These are phyloP conservation scores for Berkeleyomyces rouxiae DNA, from an alignment of 2,329 filamentous ascomycete genomes.

Conservation along the genomic window DNA sequence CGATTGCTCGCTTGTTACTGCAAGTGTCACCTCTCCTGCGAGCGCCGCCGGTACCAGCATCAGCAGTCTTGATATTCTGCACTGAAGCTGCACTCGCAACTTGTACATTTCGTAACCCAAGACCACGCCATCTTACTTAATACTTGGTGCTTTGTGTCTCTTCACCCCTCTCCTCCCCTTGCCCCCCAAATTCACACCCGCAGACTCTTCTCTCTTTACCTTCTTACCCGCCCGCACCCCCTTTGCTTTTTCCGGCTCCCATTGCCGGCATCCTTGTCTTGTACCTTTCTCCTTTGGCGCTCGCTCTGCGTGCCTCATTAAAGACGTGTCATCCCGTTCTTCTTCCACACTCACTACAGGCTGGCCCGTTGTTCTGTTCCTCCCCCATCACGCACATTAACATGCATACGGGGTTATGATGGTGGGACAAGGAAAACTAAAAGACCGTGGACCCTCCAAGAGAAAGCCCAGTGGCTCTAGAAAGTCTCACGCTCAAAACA, in stretches of 20 bases:
- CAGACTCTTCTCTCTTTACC: neutral
- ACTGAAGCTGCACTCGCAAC: too few species aligned
- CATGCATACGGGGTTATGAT: constrained; percentile 6
- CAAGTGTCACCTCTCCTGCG: neutral
- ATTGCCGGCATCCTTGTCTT: neutral
- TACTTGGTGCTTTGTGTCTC: neutral
- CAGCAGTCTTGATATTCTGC: too few species aligned
- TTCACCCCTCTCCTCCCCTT: neutral
- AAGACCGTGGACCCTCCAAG: neutral
- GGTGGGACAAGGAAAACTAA: constrained; percentile 2
- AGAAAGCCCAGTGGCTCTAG: neutral
- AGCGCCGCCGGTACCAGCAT: too few species aligned
- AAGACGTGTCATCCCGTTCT: neutral
- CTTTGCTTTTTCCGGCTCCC: neutral
- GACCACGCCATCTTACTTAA: too few species aligned
- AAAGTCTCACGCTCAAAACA: neutral
- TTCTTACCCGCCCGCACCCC: neutral
- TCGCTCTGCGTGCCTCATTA: neutral
- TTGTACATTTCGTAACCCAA: too few species aligned
- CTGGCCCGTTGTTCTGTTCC: neutral
- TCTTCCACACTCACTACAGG: neutral
- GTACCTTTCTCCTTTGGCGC: neutral
- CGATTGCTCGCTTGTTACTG: neutral
- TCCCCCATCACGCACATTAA: neutral
- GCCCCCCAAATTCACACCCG: neutral